phyloP scores from a whole-genome alignment of 768 basidiomycete species.

The Fistulinella prunicolor region DNA sequence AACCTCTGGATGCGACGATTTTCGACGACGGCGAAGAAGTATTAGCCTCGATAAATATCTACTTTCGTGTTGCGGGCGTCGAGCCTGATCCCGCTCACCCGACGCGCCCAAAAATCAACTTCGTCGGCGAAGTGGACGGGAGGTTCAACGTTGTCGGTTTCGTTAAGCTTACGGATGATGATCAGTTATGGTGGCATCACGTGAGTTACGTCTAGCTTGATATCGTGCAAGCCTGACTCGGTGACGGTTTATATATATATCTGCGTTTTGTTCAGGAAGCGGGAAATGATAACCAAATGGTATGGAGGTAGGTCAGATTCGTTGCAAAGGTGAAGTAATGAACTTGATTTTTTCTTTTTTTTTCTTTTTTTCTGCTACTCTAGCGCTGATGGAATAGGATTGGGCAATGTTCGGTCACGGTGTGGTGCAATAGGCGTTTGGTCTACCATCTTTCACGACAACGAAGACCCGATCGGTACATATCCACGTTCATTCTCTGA shows the following conservation, averaged over 20 bases:
- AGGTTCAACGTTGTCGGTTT: constrained; percentile 50
- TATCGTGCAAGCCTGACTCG: constrained; percentile 1
- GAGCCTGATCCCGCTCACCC: constrained; percentile 48
- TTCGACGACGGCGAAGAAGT: constrained; percentile 54
- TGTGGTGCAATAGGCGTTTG: constrained; percentile 57
- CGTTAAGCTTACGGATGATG: constrained; percentile 55
- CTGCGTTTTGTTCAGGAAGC: constrained; percentile 36
- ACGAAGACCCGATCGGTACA: constrained; percentile 46
- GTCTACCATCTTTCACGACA: constrained; percentile 49
- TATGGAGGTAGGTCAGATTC: constrained; percentile 50
- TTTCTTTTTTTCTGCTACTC: neutral
- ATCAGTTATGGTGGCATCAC: constrained; percentile 61
- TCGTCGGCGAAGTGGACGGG: constrained; percentile 50
- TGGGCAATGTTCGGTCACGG: constrained; percentile 57
- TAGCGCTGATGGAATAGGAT: constrained; percentile 60
- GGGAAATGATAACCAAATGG: constrained; percentile 48
- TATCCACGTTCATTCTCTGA: neutral
- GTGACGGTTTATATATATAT: neutral
- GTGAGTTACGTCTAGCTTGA: constrained; percentile 37
- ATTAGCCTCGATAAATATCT: constrained; percentile 47
- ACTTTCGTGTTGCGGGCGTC: constrained; percentile 40
- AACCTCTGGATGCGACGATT: constrained; percentile 40
- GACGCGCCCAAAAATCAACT: constrained; percentile 50
- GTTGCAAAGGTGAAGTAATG: neutral
- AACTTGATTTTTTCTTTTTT: neutral